Conservation (phyloP, 2,329 filamentous ascomycete genomes). For the Venturia oleaginea region DNA sequence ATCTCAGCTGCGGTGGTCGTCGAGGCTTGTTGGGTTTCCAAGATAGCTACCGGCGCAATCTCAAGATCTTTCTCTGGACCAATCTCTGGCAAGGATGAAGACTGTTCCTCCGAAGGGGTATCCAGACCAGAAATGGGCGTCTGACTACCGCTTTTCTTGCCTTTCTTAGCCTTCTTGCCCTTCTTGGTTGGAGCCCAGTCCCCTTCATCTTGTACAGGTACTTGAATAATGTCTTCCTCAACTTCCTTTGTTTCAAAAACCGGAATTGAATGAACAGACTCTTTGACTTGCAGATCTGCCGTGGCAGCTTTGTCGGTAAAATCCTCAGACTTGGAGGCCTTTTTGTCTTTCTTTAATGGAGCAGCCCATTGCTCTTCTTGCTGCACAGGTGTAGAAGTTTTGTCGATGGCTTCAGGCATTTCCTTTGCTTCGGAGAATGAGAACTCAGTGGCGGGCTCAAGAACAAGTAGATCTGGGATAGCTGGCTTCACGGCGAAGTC, state of each 20-base stretch:
- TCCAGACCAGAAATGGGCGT: background rate
- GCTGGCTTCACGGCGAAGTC: too few relatives aligned
- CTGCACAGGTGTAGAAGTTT: background rate
- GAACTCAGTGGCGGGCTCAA: background rate
- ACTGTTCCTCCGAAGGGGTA: background rate
- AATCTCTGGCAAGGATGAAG: background rate
- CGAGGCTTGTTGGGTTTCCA: background rate
- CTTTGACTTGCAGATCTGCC: background rate
- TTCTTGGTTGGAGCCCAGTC: background rate
- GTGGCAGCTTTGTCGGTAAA: background rate
- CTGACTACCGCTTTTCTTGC: constrained; percentile 7
- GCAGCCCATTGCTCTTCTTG: constrained; percentile 13
- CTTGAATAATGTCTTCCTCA: background rate
- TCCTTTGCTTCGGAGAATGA: background rate
- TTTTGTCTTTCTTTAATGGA: constrained; percentile 6
- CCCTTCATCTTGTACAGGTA: background rate
- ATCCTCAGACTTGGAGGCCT: background rate
- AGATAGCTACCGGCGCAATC: background rate
- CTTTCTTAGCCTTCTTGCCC: constrained; percentile 10
- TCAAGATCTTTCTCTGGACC: background rate
- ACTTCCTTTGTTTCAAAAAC: background rate
- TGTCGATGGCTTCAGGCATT: background rate
- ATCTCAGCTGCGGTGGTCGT: constrained; percentile 10
- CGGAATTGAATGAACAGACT: background rate
- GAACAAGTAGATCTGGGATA: too few relatives aligned